phyloP scores from a whole-genome alignment of 352 stramenopile species.

The Globisporangium carolinianum region DNA sequence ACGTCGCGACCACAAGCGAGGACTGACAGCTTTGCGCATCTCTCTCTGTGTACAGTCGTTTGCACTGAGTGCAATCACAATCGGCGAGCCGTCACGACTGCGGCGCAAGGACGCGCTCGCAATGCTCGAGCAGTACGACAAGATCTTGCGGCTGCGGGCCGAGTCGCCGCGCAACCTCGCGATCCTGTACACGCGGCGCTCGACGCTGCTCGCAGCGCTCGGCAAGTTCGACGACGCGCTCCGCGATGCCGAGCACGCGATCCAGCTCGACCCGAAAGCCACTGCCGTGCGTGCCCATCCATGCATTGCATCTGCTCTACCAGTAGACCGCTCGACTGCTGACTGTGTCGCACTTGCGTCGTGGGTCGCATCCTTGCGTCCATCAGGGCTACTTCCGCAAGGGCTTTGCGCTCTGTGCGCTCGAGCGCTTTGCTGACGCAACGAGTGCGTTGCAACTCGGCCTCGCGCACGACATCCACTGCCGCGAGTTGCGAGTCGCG shows the following conservation, averaged over 20 bases:
- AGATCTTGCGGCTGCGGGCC: slow-evolving; percentile 45
- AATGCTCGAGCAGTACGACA: slow-evolving; percentile 65
- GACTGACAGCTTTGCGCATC: background rate
- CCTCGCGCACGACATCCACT: slow-evolving; percentile 55
- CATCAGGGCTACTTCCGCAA: slow-evolving; percentile 65
- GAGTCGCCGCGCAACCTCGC: slow-evolving; percentile 52
- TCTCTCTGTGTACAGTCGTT: slow-evolving; percentile 4
- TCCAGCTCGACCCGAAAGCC: slow-evolving; percentile 38
- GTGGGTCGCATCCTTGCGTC: background rate
- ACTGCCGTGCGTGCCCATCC: slow-evolving; percentile 31
- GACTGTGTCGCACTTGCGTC: too few relatives aligned
- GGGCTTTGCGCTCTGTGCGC: slow-evolving; percentile 47
- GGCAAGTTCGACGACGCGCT: slow-evolving; percentile 37
- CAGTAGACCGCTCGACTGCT: too few relatives aligned
- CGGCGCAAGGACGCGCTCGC: slow-evolving; percentile 14
- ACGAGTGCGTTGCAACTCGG: slow-evolving; percentile 55
- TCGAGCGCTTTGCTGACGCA: slow-evolving; percentile 43
- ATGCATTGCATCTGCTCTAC: background rate
- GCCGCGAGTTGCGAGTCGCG: slow-evolving; percentile 45
- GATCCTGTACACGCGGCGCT: slow-evolving; percentile 46
- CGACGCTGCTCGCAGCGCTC: slow-evolving; percentile 50
- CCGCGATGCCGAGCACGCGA: slow-evolving; percentile 41
- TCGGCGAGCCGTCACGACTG: slow-evolving; percentile 20
- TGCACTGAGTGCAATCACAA: slow-evolving; percentile 14
- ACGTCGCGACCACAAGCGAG: background rate